Percentiles rank a stretch among this genome's conserved stretches.
phyloP scores from a whole-genome alignment of 805 yeast species.

The Saccharomycopsis malanga region DNA sequence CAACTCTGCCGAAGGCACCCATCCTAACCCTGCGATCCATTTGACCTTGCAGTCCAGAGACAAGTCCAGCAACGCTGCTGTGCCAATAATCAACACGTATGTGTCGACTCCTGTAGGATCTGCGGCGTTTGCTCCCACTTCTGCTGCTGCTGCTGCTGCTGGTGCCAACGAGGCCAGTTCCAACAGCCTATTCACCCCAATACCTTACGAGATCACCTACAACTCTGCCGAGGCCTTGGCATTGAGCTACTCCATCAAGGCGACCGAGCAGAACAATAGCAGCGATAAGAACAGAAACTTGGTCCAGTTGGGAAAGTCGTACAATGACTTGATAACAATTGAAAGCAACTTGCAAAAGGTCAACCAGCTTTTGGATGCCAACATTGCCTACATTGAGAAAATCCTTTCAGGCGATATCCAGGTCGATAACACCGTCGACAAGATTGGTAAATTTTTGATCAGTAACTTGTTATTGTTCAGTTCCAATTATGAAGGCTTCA shows the following conservation, averaged over 20 bases:
- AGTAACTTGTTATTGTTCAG: slow-evolving; percentile 46
- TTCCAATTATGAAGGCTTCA: slow-evolving; percentile 42
- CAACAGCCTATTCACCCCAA: slow-evolving; percentile 62
- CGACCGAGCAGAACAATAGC: slow-evolving; percentile 26
- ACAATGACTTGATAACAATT: slow-evolving; percentile 41
- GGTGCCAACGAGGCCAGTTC: slow-evolving; percentile 7
- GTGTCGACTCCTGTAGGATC: slow-evolving; percentile 72
- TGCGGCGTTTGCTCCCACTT: slow-evolving; percentile 31
- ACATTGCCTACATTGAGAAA: slow-evolving; percentile 41
- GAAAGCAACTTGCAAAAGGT: slow-evolving; percentile 40
- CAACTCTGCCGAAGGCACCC: slow-evolving; percentile 61
- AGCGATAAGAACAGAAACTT: slow-evolving; percentile 29
- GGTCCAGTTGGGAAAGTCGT: slow-evolving; percentile 28
- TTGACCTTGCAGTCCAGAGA: slow-evolving; percentile 59
- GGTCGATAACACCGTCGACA: slow-evolving; percentile 47
- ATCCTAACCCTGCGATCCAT: slow-evolving; percentile 73
- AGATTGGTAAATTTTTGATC: slow-evolving; percentile 61
- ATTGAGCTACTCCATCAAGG: slow-evolving; percentile 40
- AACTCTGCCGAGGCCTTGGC: slow-evolving; percentile 54
- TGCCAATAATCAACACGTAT: slow-evolving; percentile 60
- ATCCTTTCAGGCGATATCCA: slow-evolving; percentile 37
- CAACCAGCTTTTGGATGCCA: slow-evolving; percentile 40
- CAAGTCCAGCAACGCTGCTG: slow-evolving; percentile 37
- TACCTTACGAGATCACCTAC: slow-evolving; percentile 58
- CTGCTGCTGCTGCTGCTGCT: slow-evolving; percentile 30